Evolutionary conservation across 805 yeast genomes (phyloP), one percentile per base, ranked within the genome.

Genomic region (Pachysolen tannophilus): DNA sequence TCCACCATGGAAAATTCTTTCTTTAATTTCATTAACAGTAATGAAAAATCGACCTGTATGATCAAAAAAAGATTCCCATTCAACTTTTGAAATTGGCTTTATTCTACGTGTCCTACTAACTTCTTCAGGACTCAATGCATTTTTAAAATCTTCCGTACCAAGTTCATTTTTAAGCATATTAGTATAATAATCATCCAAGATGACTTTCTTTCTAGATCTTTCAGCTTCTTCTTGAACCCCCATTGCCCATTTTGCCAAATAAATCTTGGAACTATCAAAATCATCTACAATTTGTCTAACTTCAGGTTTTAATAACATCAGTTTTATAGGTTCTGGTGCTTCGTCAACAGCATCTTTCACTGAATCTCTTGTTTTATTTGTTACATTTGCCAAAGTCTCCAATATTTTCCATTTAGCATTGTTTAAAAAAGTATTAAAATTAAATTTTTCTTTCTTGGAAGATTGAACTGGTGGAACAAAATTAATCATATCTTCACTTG

Each of bases 181-280:
- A 29, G 67, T 57, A 44, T 78, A 78, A 13, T 75, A 63, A n/a
- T 74, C 75, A 46, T 76, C 78, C 37, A 78, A 64, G 23, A 78
- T 62, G 48, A 69, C 63, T 48, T 64, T 62, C 38, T 64, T 62
- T 41, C 74, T 58, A 41, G 72, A 66, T 37, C 74, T 71, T 45
- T 77, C 87, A 2, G 95, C 92, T 54, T 90, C 94, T 47, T 87
- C 88, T 47, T 90, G 92, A 8, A 92, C 92, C 20, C 85, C 85
- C 46, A 85, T 70, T 0, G 97, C 97, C 97, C 97, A 92, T 60
- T 87, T 88, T 4, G 97, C 97, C 40, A 90, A 64, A 54, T 86
- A 90, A 4, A 87, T 82, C 35, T 88, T 72, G 0, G 97, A 97
- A 34, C 90, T 78, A 50, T 88, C 97, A 52, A 88, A 92, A 43